phyloP scores from a whole-genome alignment of 2,329 filamentous ascomycete genomes.

The Xylariaceae sp. region DNA sequence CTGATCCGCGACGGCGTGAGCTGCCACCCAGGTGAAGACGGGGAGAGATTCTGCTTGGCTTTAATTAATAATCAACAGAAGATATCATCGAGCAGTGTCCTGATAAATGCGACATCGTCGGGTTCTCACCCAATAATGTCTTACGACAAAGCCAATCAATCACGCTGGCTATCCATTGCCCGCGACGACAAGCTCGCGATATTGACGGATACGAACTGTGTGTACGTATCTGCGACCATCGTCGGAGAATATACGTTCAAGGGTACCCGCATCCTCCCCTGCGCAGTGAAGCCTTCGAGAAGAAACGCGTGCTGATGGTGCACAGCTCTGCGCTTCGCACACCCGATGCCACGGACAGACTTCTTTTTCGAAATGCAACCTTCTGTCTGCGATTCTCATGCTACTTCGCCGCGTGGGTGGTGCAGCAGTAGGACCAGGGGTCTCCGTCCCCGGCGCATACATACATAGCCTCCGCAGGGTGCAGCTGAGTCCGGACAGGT shows the following conservation, averaged over 20 bases:
- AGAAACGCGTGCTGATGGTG: not conserved
- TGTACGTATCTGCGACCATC: not conserved
- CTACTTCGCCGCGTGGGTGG: conserved; percentile 20
- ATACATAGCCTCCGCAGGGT: conserved; percentile 15
- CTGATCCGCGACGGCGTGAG: conserved; percentile 26
- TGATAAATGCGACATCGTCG: conserved; percentile 11
- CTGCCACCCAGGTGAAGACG: conserved; percentile 15
- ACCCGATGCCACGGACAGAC: not conserved
- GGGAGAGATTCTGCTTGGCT: conserved; percentile 3
- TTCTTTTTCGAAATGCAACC: conserved; percentile 14
- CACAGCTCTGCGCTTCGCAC: not conserved
- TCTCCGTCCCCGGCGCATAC: conserved; percentile 11
- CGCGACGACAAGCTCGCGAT: not conserved
- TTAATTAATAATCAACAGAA: too few relatives aligned
- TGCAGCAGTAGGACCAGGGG: conserved; percentile 9
- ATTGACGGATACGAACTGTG: not conserved
- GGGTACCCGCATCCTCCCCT: not conserved
- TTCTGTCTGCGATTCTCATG: conserved; percentile 7
- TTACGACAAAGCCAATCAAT: conserved; percentile 8
- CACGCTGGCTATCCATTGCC: not conserved
- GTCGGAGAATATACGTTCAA: not conserved
- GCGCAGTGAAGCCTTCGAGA: conserved; percentile 4
- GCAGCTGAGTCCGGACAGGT: conserved; percentile 9
- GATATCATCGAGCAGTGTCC: conserved; percentile 9
- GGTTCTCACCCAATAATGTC: conserved; percentile 6